A percentile compares a stretch with the other conserved stretches of the same genome.
phyloP scores from a whole-genome alignment of 805 yeast species.

The Starmerella apicola region DNA sequence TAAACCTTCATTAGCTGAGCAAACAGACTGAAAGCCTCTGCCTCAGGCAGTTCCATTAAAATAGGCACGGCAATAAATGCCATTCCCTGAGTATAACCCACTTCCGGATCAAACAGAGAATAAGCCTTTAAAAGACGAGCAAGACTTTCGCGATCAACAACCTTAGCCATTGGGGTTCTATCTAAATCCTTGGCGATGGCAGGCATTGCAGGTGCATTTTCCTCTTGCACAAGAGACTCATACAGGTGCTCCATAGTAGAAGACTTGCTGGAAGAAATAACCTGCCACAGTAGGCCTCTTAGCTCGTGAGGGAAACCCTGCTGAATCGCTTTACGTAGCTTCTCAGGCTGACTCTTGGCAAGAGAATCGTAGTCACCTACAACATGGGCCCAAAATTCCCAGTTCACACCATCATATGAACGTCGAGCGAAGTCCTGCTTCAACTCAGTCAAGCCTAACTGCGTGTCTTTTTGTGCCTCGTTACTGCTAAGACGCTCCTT shows the following conservation, averaged over 20 bases:
- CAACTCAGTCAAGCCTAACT: slow-evolving; percentile 31
- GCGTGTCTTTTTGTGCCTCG: slow-evolving; percentile 40
- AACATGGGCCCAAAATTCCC: slow-evolving; percentile 73
- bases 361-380: slow-evolving; percentile 63
- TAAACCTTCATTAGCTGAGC: slow-evolving; percentile 76
- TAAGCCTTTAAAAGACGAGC: slow-evolving; percentile 72
- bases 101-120: slow-evolving; percentile 76
- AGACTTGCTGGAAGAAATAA: slow-evolving; percentile 68
- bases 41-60: slow-evolving; percentile 63
- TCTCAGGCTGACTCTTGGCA: slow-evolving; percentile 48
- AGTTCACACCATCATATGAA: slow-evolving; percentile 20
- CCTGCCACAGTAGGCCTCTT: slow-evolving; percentile 87
- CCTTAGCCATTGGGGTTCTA: slow-evolving; percentile 71
- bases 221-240: slow-evolving; percentile 35
- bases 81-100: slow-evolving; percentile 98
- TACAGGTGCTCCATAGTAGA: slow-evolving; percentile 48
- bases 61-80: slow-evolving; percentile 83
- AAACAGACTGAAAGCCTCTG: slow-evolving; percentile 73
- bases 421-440: slow-evolving; percentile 26
- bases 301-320: slow-evolving; percentile 75
- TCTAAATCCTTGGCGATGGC: slow-evolving; percentile 71
- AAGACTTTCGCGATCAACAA: slow-evolving; percentile 43
- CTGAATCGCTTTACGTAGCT: slow-evolving; percentile 48
- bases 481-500: slow-evolving; percentile 11
- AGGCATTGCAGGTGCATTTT: slow-evolving; percentile 52